Evolutionary conservation across 495 filamentous ascomycete genomes (phyloP).

Genomic region (Talaromyces wortmannii): DNA sequence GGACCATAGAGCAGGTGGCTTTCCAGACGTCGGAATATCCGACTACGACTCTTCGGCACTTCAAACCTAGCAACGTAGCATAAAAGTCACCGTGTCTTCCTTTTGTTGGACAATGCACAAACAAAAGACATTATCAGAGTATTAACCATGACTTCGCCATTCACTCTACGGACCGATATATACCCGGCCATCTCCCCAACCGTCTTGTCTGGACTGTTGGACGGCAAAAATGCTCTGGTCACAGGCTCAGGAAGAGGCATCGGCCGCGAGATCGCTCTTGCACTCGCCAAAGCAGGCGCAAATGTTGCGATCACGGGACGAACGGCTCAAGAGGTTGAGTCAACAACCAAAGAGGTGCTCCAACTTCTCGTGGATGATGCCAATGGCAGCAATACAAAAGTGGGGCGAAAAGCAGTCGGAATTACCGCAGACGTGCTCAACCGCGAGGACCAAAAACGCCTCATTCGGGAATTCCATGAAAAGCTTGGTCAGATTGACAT

Average conservation of each 20-base stretch:
- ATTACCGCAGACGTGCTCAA: background rate
- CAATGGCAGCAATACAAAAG: background rate
- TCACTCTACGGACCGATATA: constrained; percentile 2
- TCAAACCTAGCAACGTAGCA: too few species aligned
- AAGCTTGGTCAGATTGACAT: background rate
- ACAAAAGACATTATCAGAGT: background rate
- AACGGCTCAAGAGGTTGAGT: background rate
- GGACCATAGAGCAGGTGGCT: too few species aligned
- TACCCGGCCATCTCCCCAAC: constrained; percentile 10
- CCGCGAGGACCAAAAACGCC: background rate
- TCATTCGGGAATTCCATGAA: constrained; percentile 1
- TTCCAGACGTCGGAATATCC: too few species aligned
- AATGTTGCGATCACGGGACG: constrained; percentile 51
- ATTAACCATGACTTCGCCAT: background rate
- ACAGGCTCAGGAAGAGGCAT: constrained; percentile 68
- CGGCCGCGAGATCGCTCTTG: constrained; percentile 60
- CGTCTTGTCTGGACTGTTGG: constrained; percentile 44
- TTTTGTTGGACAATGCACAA: background rate
- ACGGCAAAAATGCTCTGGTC: constrained; percentile 57
- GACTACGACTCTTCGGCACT: too few species aligned
- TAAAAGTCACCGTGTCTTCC: too few species aligned
- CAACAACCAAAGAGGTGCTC: background rate
- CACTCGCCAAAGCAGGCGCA: constrained; percentile 62
- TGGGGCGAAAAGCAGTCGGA: background rate
- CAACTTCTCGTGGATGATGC: background rate